Evolutionary conservation across 2,329 filamentous ascomycete species (phyloP), one percentile per base, ranked within the genome.

Genomic region (Colletotrichum godetiae): DNA sequence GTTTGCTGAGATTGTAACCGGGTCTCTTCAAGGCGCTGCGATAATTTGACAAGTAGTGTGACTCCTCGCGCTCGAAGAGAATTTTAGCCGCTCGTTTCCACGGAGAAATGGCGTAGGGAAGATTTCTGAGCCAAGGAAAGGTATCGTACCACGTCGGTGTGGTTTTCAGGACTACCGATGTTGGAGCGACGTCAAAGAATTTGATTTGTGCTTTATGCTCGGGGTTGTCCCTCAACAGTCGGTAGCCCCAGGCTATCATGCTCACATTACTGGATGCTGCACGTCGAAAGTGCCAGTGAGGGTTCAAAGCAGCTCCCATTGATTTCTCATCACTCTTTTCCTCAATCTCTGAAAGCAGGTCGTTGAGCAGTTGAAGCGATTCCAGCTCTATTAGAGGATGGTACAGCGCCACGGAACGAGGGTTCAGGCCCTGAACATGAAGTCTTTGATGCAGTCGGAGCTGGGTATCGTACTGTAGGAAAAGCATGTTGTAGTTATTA

Each of bases 71-170:
- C 13, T 58, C 22, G 35, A 62, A 56, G 8, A 57, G 33, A 6
- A 31, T 31, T 10, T 72, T 46, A 4, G 46, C 68, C 15, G 33
- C n/a, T 13, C 65, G 37, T 29, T 72, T 72, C 64, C 68, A 72
- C 11, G 68, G 68, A 10, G 69, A 72, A 5, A 72, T 31, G 33
- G n/a, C 29, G 35, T 62, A 52, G 4, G 65, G 65, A 24, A 72
- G 15, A 31, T 57, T 37, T 35, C 29, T 68, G 12, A 72, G 53
- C 52, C 57, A 68, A 22, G 65, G 29, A 12, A 72, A 63, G 5
- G 11, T 22, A 52, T 72, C 58, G 29, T 63, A 37, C 65, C 3
- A 68, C 22, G 0, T 37, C 7, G 7, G 15, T 10, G 6, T 59
- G 0, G 10, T 19, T 1, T n/a, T 19, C 1, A 68, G 11, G 2